Base-by-base conservation (phyloP, 441 rosid genomes). In the Sinapis alba region DNA sequence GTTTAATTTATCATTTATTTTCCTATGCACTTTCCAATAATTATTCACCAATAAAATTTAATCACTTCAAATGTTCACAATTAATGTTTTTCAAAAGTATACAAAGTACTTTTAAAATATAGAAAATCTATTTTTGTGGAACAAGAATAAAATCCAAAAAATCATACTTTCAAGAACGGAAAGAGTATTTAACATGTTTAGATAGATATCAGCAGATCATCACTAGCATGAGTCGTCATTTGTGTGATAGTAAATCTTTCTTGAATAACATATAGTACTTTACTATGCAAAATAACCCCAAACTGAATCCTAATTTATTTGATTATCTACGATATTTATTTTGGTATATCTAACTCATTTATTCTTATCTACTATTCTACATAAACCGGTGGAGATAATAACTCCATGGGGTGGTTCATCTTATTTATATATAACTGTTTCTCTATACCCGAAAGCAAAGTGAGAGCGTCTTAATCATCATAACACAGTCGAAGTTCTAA, bases 291-390 rank as follows among this genome's bases (percentile, higher is more conserved):
- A 13, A 43, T 41, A 41, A 41, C 47, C 50, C 50, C 50, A 43
- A n/a, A 43, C 7, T 41, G 10, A 56, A 41, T 21, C 51, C 43
- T 69, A 73, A 50, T 61, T 32, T 47, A 53, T 70, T 60, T 5
- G 66, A 65, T 58, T 59, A 71, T 65, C 68, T 5, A 77, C 54
- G 50, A 50, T 61, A 36, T 72, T 72, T 38, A 72, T 53, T 72
- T 68, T 62, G 70, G 71, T 68, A 57, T 64, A 68, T 72, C 74
- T 73, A 73, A 78, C 78, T 78, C 78, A 78, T 72, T 78, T 43
- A 73, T 45, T 77, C 59, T 72, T 71, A 68, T 27, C 76, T 77
- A 77, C 76, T 43, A 47, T 65, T 73, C 71, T 78, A 61, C 71
- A 62, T 72, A 74, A 68, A 62, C 74, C 74, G 81, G 74, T 78